Evolutionary conservation across 176 grass and related monocot species (phyloP).

Genomic region (Thalia dealbata): DNA sequence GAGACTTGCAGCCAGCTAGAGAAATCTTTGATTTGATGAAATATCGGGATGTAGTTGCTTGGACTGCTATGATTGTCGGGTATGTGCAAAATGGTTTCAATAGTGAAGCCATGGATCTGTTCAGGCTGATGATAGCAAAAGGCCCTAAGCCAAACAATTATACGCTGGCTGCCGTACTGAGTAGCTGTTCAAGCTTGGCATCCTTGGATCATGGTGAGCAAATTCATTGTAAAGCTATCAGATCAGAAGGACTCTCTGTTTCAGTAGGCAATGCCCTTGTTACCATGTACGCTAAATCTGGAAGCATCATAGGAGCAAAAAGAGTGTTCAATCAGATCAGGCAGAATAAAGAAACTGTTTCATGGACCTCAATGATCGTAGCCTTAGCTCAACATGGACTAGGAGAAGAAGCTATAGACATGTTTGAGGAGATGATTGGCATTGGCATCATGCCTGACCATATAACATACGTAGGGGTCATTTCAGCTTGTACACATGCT

Average conservation of each 20-base stretch:
- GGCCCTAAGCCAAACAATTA: constrained; percentile 75
- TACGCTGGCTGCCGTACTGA: constrained; percentile 65
- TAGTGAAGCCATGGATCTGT: constrained; percentile 57
- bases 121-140: constrained; percentile 50
- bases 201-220: constrained; percentile 73
- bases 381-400: constrained; percentile 79
- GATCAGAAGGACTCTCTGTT: constrained; percentile 37
- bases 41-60: constrained; percentile 67
- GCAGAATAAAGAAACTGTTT: constrained; percentile 43
- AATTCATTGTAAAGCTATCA: constrained; percentile 71
- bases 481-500: constrained; percentile 67
- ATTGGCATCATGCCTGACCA: constrained; percentile 48
- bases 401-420: constrained; percentile 41
- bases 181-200: constrained; percentile 50
- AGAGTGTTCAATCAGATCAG: constrained; percentile 47
- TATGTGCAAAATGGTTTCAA: constrained; percentile 80
- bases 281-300: constrained; percentile 67
- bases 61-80: constrained; percentile 93
- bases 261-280: constrained; percentile 68
- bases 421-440: constrained; percentile 76
- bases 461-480: constrained; percentile 64
- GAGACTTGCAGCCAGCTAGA: constrained; percentile 46
- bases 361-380: constrained; percentile 90
- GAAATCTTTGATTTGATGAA: constrained; percentile 68
- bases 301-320: constrained; percentile 45